Percentiles rank a stretch among this genome's conserved stretches.
Evolutionary conservation across 192 early-diverging fungal species (phyloP).

Genomic region (Coemansia sp.): DNA sequence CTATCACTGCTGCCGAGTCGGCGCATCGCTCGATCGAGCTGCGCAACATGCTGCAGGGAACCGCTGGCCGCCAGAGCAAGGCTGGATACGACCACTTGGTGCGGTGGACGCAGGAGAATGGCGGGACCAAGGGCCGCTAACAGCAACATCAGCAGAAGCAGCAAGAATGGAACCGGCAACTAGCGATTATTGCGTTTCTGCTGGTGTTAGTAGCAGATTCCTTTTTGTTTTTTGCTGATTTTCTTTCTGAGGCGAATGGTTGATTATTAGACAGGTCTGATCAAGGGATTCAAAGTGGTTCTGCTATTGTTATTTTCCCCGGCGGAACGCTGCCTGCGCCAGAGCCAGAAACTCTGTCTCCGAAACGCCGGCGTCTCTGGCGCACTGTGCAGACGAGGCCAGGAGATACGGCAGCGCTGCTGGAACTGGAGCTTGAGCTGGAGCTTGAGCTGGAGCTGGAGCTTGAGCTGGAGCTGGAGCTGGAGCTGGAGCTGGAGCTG

Average conservation of each 20-base stretch:
- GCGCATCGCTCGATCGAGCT: conserved; percentile 31
- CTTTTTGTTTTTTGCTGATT: too few relatives aligned
- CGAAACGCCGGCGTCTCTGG: conserved; percentile 16
- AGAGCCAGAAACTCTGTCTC: conserved; percentile 29
- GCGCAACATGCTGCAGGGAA: conserved; percentile 43
- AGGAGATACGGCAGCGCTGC: conserved; percentile 18
- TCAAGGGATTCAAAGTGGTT: too few relatives aligned
- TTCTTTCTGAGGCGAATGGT: too few relatives aligned
- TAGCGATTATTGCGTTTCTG: too few relatives aligned
- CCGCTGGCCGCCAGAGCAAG: conserved; percentile 54
- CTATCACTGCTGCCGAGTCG: conserved; percentile 15
- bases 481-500: not conserved
- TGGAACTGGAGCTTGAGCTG: not conserved
- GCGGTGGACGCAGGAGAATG: conserved; percentile 33
- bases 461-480: not conserved
- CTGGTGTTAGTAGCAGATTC: too few relatives aligned
- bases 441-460: not conserved
- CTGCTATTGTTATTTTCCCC: not conserved
- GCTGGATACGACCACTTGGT: conserved; percentile 69
- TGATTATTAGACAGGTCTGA: too few relatives aligned
- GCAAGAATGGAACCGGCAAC: not conserved
- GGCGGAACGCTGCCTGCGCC: conserved; percentile 10
- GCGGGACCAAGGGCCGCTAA: not conserved
- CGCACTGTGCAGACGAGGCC: conserved; percentile 24
- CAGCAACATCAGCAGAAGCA: too few relatives aligned